phyloP scores from a whole-genome alignment of 129 eudicot species.

The Chrysanthemum lavandulifolium region DNA sequence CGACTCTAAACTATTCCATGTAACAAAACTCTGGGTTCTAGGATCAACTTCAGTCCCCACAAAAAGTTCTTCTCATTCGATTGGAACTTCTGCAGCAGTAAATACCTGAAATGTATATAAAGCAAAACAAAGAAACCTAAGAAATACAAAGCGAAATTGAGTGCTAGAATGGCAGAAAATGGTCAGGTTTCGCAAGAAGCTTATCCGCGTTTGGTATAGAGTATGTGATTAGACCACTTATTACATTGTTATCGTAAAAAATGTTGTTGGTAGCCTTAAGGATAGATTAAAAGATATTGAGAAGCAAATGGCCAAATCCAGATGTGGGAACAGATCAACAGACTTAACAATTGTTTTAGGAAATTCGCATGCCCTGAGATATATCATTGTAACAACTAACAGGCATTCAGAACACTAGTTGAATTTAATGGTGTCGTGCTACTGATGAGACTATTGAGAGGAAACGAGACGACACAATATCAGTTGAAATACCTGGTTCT shows the following conservation, averaged over 20 bases:
- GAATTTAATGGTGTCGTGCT: constrained; percentile 48
- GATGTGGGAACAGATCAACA: constrained; percentile 33
- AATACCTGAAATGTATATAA: constrained; percentile 51
- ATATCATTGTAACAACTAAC: constrained; percentile 9
- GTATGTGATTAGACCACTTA: constrained; percentile 56
- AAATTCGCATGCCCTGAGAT: constrained; percentile 61
- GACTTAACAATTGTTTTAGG: constrained; percentile 60
- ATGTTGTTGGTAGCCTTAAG: constrained; percentile 25
- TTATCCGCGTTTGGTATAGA: constrained; percentile 40
- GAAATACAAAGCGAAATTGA: constrained; percentile 22
- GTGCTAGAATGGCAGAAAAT: constrained; percentile 44
- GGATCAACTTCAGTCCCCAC: constrained; percentile 91
- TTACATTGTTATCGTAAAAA: constrained; percentile 46
- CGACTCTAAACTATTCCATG: constrained; percentile 98
- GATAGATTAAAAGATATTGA: constrained; percentile 42
- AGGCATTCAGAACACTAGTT: constrained; percentile 60
- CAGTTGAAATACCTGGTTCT: constrained; percentile 46
- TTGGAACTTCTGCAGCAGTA: constrained; percentile 78
- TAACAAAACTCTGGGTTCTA: constrained; percentile 89
- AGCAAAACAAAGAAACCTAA: neutral
- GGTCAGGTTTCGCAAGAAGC: constrained; percentile 41
- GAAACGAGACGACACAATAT: constrained; percentile 31
- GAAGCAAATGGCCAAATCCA: constrained; percentile 26
- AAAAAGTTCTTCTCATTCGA: constrained; percentile 97
- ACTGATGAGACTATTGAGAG: constrained; percentile 53